Conservation (phyloP, 179 eudicot genomes). For the Sideroxylon spinosum region DNA sequence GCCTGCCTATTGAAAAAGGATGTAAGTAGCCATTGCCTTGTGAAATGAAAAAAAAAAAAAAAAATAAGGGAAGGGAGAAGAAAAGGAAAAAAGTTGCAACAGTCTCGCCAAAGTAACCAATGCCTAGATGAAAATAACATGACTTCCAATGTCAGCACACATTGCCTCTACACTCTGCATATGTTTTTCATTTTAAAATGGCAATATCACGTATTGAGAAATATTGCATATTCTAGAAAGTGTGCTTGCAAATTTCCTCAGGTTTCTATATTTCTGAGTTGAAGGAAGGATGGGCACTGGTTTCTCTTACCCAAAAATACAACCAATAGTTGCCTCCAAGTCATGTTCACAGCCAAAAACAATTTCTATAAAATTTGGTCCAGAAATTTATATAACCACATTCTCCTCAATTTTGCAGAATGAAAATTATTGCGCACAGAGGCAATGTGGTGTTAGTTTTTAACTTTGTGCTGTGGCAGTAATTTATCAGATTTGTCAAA, state of each 20-base stretch:
- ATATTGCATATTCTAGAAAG: neutral
- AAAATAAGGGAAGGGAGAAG: no score
- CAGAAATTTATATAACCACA: neutral
- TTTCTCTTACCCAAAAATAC: constrained; percentile 2
- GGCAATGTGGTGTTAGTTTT: neutral
- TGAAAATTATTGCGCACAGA: neutral
- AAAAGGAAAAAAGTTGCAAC: neutral
- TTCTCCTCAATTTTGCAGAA: neutral
- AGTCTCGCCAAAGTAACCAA: neutral
- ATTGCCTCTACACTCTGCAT: neutral
- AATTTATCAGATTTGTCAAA: neutral
- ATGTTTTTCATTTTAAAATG: neutral
- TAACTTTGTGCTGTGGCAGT: neutral
- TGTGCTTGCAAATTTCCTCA: neutral
- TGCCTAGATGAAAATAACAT: neutral
- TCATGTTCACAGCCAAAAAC: neutral
- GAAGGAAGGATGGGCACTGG: neutral
- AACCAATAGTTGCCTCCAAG: neutral
- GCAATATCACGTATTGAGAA: neutral
- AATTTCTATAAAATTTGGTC: neutral
- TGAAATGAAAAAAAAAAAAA: neutral
- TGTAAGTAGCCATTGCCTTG: constrained; percentile 22
- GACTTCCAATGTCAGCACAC: neutral
- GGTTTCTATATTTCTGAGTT: neutral
- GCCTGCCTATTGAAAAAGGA: constrained; percentile 65